A percentile compares a stretch with the other conserved stretches of the same genome.
Conservation (phyloP, 768 basidiomycete species). For the Lenzites betulinus region DNA sequence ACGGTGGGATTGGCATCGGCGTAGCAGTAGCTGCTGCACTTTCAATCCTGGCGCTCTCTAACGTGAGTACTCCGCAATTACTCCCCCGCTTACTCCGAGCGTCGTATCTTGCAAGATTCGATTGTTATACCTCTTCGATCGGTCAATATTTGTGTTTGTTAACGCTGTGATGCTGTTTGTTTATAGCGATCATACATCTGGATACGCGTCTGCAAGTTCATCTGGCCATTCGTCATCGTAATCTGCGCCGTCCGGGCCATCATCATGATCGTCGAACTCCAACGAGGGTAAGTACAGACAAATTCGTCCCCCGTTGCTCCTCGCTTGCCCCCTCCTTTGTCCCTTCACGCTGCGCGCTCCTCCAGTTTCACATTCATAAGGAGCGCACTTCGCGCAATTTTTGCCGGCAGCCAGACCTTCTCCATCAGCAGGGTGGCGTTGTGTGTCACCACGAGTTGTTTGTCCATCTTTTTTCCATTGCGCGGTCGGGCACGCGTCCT, state of each 20-base stretch:
- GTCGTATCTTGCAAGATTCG: background rate
- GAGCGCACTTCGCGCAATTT: constrained; percentile 2
- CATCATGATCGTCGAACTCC: constrained; percentile 72
- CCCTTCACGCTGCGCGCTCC: constrained; percentile 4
- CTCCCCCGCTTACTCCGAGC: constrained; percentile 3
- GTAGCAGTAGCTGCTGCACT: constrained; percentile 54
- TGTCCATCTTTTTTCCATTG: constrained; percentile 13
- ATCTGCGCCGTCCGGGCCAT: constrained; percentile 64
- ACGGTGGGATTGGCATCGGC: constrained; percentile 63
- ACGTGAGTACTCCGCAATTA: constrained; percentile 45
- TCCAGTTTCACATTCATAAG: constrained; percentile 18
- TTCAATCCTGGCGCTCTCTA: constrained; percentile 60
- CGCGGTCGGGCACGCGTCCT: constrained; percentile 19
- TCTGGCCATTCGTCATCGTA: constrained; percentile 74
- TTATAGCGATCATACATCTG: constrained; percentile 69
- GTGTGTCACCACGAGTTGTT: constrained; percentile 14
- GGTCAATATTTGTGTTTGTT: background rate
- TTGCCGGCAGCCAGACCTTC: constrained; percentile 13
- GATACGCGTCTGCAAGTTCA: constrained; percentile 61
- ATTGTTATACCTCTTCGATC: background rate
- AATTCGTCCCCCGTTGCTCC: constrained; percentile 16
- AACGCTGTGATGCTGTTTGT: constrained; percentile 3
- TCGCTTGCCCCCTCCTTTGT: constrained; percentile 12
- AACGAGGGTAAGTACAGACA: constrained; percentile 57
- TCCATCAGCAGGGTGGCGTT: constrained; percentile 17